These are phyloP conservation scores for Lecanicillium sp. DNA, from an alignment of 2,329 filamentous ascomycete species.

Conservation along the genomic window DNA sequence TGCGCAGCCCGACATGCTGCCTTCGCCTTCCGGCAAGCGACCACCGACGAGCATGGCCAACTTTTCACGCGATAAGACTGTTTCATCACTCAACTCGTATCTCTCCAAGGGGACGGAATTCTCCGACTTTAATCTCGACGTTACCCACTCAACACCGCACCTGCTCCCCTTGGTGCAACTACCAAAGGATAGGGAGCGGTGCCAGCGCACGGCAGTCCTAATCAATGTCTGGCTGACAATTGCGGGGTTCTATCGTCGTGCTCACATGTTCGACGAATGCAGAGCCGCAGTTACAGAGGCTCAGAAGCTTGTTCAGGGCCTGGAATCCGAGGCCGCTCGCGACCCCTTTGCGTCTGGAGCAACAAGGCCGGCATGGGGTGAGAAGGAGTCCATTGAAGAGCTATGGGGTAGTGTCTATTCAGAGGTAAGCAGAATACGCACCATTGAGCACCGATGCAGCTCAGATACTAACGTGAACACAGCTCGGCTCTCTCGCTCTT, in stretches of 20 bases:
- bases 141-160: constrained; percentile 35
- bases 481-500: constrained; percentile 62
- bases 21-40: constrained; percentile 28
- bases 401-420: constrained; percentile 77
- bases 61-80: constrained; percentile 33
- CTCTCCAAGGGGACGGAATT: constrained; percentile 32
- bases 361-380: constrained; percentile 65
- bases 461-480: constrained; percentile 18
- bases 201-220: constrained; percentile 47
- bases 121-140: constrained; percentile 30
- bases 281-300: constrained; percentile 77
- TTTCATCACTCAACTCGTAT: constrained; percentile 38
- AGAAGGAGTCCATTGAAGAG: constrained; percentile 73
- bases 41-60: constrained; percentile 32
- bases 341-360: constrained; percentile 52
- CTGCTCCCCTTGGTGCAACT: constrained; percentile 47
- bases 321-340: constrained; percentile 60
- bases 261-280: constrained; percentile 72
- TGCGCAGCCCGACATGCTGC: constrained; percentile 35
- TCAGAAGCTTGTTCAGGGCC: constrained; percentile 60
- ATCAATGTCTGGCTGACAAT: constrained; percentile 86
- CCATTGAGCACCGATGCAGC: not conserved
- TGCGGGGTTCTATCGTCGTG: constrained; percentile 77
- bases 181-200: constrained; percentile 43
- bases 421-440: constrained; percentile 53